Conservation (phyloP, 169 alveolate genomes). For the Eimeria tenella region DNA sequence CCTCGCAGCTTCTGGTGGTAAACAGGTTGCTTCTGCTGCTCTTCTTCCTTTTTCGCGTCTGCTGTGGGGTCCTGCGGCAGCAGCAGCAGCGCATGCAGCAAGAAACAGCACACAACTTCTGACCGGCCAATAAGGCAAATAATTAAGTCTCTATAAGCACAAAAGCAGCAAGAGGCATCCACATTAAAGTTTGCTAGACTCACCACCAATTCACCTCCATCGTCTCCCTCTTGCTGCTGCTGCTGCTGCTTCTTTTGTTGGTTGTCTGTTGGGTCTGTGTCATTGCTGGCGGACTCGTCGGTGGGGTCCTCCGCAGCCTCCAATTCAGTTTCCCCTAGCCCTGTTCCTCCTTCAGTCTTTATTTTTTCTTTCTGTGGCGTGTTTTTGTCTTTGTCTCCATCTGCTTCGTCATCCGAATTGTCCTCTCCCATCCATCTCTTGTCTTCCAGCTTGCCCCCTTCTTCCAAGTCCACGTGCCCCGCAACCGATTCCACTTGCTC, state of each 20-base stretch:
- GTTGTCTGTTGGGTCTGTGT: neutral
- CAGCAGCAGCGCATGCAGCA: neutral
- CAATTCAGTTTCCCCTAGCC: constrained; percentile 9
- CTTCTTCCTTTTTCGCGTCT: constrained; percentile 35
- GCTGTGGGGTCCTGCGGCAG: constrained; percentile 1
- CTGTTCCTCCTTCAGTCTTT: constrained; percentile 42
- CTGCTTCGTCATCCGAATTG: neutral
- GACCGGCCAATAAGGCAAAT: no score
- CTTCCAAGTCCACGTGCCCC: constrained; percentile 74
- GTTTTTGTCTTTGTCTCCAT: neutral
- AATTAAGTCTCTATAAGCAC: no score
- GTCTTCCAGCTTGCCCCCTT: constrained; percentile 75
- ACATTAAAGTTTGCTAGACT: neutral
- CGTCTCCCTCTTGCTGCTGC: constrained; percentile 17
- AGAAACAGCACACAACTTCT: neutral
- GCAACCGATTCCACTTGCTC: constrained; percentile 47
- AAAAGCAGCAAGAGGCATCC: no score
- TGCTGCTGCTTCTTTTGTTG: constrained; percentile 27
- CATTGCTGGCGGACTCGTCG: constrained; percentile 13
- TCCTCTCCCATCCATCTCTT: constrained; percentile 71
- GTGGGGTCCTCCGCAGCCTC: constrained; percentile 23
- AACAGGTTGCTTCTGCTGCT: constrained; percentile 32
- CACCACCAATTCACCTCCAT: constrained; percentile 29
- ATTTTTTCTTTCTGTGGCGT: neutral
- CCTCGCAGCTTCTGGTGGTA: constrained; percentile 40